phyloP scores from a whole-genome alignment of 1,284 basidiomycete genomes.

The Testicularia cyperi region DNA sequence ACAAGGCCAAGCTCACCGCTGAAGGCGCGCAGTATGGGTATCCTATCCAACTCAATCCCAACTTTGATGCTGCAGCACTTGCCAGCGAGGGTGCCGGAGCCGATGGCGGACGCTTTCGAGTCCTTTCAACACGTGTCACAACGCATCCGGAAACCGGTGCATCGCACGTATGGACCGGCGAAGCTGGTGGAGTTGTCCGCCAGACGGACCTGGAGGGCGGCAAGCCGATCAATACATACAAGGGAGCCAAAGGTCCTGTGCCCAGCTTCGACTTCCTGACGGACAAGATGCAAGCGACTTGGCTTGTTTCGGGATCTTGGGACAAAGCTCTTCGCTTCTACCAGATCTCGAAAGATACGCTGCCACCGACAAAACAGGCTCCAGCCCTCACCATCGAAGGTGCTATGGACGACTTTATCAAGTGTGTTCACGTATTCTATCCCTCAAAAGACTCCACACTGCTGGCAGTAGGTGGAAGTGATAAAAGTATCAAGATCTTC shows the following conservation, averaged over 20 bases:
- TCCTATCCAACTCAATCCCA: not conserved
- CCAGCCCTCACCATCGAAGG: constrained; percentile 1
- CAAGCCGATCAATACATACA: constrained; percentile 8
- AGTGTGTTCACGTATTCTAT: constrained; percentile 15
- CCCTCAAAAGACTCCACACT: constrained; percentile 5
- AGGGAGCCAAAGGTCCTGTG: constrained; percentile 26
- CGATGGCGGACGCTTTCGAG: not conserved
- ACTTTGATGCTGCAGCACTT: too few relatives aligned
- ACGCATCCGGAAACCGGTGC: not conserved
- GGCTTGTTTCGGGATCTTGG: constrained; percentile 34
- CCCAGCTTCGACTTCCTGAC: constrained; percentile 1
- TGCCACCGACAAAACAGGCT: not conserved
- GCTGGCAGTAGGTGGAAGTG: constrained; percentile 28
- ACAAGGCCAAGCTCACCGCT: not conserved
- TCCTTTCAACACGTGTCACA: not conserved
- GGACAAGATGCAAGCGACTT: constrained; percentile 2
- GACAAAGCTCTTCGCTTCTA: constrained; percentile 24
- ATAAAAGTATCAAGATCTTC: constrained; percentile 25
- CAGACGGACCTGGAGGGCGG: constrained; percentile 19
- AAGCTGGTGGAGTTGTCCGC: constrained; percentile 18
- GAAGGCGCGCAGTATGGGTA: not conserved
- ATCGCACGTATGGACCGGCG: constrained; percentile 12
- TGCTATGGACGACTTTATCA: constrained; percentile 41
- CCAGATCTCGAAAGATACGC: not conserved
- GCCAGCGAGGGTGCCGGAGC: not conserved